Conservation (phyloP, 352 stramenopile species). For the Phytophthora uliginosa region DNA sequence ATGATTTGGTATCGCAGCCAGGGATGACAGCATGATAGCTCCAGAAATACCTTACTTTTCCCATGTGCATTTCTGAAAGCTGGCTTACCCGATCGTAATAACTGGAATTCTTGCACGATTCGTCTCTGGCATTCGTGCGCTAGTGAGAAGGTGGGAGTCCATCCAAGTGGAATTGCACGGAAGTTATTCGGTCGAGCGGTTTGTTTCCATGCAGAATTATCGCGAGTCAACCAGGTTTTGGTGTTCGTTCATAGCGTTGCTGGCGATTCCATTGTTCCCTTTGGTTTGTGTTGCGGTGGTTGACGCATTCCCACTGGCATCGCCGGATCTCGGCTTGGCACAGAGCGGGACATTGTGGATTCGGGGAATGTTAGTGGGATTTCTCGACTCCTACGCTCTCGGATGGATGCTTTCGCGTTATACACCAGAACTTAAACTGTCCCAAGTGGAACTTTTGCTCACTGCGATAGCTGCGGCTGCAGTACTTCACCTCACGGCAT, state of each 20-base stretch:
- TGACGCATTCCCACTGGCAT: conserved; percentile 20
- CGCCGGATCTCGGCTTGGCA: conserved; percentile 25
- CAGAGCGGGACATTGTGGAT: conserved; percentile 18
- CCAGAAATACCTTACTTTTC: no score
- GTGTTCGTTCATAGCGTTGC: conserved; percentile 8
- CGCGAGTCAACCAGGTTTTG: conserved; percentile 16
- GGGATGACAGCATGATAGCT: no score
- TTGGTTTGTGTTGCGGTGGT: conserved; percentile 23
- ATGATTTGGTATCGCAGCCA: background rate
- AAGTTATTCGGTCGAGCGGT: conserved; percentile 23
- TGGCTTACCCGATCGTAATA: background rate
- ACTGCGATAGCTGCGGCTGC: conserved; percentile 2
- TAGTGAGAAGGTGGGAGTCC: conserved; percentile 27
- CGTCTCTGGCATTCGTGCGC: conserved; percentile 4
- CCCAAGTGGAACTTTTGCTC: background rate
- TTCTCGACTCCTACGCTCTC: conserved; percentile 17
- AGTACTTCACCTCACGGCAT: background rate
- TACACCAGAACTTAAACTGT: conserved; percentile 20
- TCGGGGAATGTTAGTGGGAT: conserved; percentile 3
- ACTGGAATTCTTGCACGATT: background rate
- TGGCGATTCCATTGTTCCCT: conserved; percentile 8
- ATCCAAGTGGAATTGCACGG: conserved; percentile 31
- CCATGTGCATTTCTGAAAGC: no score
- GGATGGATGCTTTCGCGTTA: conserved; percentile 22
- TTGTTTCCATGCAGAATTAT: conserved; percentile 19